phyloP scores from a whole-genome alignment of 2,329 filamentous ascomycete genomes.

The Lecanosticta acicola region DNA sequence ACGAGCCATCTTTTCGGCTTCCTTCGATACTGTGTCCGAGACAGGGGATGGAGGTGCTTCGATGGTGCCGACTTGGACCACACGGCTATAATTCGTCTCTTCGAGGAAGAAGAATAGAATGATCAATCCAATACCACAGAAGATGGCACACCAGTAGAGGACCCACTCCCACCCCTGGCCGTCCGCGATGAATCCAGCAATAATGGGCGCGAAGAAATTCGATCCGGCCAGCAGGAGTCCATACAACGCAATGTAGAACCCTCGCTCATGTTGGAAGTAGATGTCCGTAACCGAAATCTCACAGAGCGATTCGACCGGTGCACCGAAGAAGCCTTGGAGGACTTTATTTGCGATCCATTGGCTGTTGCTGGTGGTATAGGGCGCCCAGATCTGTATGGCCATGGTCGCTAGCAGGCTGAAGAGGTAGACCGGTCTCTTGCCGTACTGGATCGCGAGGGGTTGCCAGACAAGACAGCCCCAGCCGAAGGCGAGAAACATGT shows the following conservation, averaged over 20 bases:
- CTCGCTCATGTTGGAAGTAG: conserved; percentile 30
- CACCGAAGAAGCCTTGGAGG: conserved; percentile 45
- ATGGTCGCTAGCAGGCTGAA: conserved; percentile 39
- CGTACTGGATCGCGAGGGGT: conserved; percentile 49
- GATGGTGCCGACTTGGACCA: conserved; percentile 8
- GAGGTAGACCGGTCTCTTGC: conserved; percentile 47
- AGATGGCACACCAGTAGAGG: conserved; percentile 50
- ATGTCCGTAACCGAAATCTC: conserved; percentile 32
- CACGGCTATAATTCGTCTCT: conserved; percentile 49
- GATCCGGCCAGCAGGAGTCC: conserved; percentile 22
- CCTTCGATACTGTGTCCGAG: neutral
- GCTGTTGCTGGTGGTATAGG: conserved; percentile 41
- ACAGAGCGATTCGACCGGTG: conserved; percentile 46
- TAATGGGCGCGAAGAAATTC: conserved; percentile 36
- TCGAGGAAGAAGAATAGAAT: conserved; percentile 56
- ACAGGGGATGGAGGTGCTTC: neutral
- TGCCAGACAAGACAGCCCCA: conserved; percentile 50
- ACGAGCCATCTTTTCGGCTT: conserved; percentile 2
- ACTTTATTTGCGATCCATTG: conserved; percentile 44
- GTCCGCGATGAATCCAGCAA: conserved; percentile 48
- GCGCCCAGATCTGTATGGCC: conserved; percentile 41
- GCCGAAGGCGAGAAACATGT: conserved; percentile 24
- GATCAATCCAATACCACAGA: conserved; percentile 45
- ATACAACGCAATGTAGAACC: conserved; percentile 28
- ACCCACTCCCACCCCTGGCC: conserved; percentile 48